Evolutionary conservation across 139 green algal genomes (phyloP), one percentile per base, ranked within the genome.

Genomic region (Diplosphaera chodatii): DNA sequence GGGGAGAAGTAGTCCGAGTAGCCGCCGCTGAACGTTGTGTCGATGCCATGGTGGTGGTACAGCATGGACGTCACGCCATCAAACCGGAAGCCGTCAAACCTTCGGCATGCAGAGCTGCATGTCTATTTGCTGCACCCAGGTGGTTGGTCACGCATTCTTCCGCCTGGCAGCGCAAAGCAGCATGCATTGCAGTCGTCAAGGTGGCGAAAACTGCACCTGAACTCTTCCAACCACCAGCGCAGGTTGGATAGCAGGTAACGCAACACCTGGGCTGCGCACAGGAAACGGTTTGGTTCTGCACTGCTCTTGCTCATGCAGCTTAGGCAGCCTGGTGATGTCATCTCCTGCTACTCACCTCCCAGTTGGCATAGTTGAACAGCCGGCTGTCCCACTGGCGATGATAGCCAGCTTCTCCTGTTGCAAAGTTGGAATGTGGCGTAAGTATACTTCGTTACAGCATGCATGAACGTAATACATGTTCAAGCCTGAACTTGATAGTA

Each of bases 41-140:
- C 82, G 71, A 97, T 91, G 74, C 93, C 93, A 77, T 98, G 93
- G 83, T 98, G 94, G 71, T 94, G 86, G 84, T 98, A 99, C 66
- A 99, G 85, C 94, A 99, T 99, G 67, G 82, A 93, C 2, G 93
- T 98, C 2, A 98, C 94, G 55, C 94, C 94, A 79, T 98, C 93
- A 79, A 97, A 97, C 37, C 92, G 80, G 81, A 97, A 97, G 23
- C 92, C 92, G 66, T 98, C 93, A 82, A 99, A 98, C 66, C 88
- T 92, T 71, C 34, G 66, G 1, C 16, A 40, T 23, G 21, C n/a
- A 5, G 37, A 5, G 8, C n/a, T n/a, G n/a, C n/a, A n/a, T n/a
- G n/a, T n/a, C n/a, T n/a, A n/a, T n/a, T n/a, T n/a, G n/a, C n/a
- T n/a, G n/a, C n/a, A n/a, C n/a, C n/a, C n/a, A n/a, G n/a, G n/a